Base-by-base conservation (phyloP, 1,284 basidiomycete genomes). In the Acaromyces ingoldii region DNA sequence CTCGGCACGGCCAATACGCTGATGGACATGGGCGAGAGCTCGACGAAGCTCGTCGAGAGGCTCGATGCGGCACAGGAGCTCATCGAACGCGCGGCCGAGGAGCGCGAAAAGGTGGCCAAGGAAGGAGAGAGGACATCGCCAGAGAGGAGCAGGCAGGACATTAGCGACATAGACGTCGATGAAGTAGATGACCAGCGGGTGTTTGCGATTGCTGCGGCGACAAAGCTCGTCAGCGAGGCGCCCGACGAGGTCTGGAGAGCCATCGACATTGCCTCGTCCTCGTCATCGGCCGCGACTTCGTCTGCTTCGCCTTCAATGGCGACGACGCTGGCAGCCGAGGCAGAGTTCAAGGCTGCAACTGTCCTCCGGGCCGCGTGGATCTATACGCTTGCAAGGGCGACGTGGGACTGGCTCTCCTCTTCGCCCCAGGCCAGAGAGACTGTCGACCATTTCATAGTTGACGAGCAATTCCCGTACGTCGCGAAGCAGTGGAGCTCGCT, bases 1-100 rank as follows among this genome's bases (percentile, higher is more conserved):
- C 58, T 72, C 10, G 56, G 56, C 37, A 62, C 68, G 15, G 65
- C 69, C 31, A 60, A 58, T 38, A 62, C 67, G 21, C 62, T 72
- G 51, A 62, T 67, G 29, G 57, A 60, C 43, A 72, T 72, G 63
- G 57, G 61, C 13, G 38, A 42, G 13, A 61, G 59, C 44, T 57
- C 67, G 4, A 36, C 38, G 4, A 52, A 60, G 21, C 59, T 71
- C 31, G 53, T 55, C 22, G 29, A 52, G 9, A 43, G 58, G 26
- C 56, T 71, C 13, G 21, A 49, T 1, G 28, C 53, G 19, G 57
- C 68, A 2, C 30, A 52, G n/a, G 30, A 15, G 30, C 15, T 53
- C 26, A 42, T 59, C 31, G 42, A 41, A 7, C 33, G 39, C 11
- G 60, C 57, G 6, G 43, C 44, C 28, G 44, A 49, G 21, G n/a